Conservation (phyloP, 2,329 filamentous ascomycete genomes). For the Trichoderma polysporum region DNA sequence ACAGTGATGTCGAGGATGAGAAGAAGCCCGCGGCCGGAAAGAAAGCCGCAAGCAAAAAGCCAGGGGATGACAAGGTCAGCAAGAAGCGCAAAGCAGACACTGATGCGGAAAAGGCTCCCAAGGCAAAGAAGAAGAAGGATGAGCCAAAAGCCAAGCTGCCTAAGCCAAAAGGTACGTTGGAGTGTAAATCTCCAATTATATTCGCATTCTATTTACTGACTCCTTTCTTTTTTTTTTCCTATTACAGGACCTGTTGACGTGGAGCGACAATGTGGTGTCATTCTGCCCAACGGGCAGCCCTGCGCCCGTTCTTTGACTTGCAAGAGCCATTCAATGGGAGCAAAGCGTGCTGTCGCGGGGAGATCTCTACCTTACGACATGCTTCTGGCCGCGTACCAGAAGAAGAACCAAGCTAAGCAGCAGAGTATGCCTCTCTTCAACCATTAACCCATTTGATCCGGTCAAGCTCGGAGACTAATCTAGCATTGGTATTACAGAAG, state of each 20-base stretch:
- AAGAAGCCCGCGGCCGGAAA: slow-evolving; percentile 54
- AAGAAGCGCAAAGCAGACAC: slow-evolving; percentile 78
- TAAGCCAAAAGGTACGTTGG: slow-evolving; percentile 70
- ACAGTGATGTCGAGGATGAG: slow-evolving; percentile 47
- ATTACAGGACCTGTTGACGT: slow-evolving; percentile 78
- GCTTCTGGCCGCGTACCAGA: slow-evolving; percentile 83
- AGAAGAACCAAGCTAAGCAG: slow-evolving; percentile 98
- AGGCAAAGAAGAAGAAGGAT: slow-evolving; percentile 93
- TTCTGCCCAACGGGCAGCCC: slow-evolving; percentile 78
- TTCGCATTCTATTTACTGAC: background rate
- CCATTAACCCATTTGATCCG: background rate
- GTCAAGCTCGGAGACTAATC: background rate
- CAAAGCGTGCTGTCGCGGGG: slow-evolving; percentile 84
- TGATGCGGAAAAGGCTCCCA: slow-evolving; percentile 78
- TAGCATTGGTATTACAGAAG: slow-evolving; percentile 56
- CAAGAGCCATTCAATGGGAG: slow-evolving; percentile 94
- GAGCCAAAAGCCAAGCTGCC: slow-evolving; percentile 79
- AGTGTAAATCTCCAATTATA: too few relatives aligned
- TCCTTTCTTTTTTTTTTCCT: background rate
- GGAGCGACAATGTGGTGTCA: slow-evolving; percentile 88
- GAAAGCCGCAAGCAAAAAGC: slow-evolving; percentile 69
- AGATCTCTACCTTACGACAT: slow-evolving; percentile 89
- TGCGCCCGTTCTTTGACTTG: slow-evolving; percentile 89
- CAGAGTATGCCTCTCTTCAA: slow-evolving; percentile 65
- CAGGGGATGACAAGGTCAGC: slow-evolving; percentile 63